A percentile compares a stretch with the other conserved stretches of the same genome.
Conservation (phyloP, 2,329 filamentous ascomycete genomes). For the Penicillium nordicum region DNA sequence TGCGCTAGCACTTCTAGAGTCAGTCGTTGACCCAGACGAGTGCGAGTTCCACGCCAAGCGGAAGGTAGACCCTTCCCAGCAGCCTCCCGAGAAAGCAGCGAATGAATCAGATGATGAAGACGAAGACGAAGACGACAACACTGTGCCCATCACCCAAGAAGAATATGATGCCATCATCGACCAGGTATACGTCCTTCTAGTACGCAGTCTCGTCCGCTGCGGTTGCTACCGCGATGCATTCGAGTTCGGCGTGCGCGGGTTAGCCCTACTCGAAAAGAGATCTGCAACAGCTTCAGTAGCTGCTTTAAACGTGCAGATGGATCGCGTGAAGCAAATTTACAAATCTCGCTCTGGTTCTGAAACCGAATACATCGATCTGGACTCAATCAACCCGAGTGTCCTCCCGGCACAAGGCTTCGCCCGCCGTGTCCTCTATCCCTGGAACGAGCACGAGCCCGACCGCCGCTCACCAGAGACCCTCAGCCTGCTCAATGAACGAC, state of each 20-base stretch:
- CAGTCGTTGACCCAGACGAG: slow-evolving; percentile 66
- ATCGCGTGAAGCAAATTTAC: slow-evolving; percentile 27
- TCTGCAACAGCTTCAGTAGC: slow-evolving; percentile 4
- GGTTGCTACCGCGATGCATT: slow-evolving; percentile 43
- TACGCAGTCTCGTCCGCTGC: slow-evolving; percentile 35
- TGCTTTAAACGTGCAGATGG: slow-evolving; percentile 28
- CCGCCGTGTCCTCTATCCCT: slow-evolving; percentile 58
- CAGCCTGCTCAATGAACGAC: slow-evolving; percentile 65
- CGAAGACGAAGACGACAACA: slow-evolving; percentile 43
- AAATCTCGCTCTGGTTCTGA: slow-evolving; percentile 10
- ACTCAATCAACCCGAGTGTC: slow-evolving; percentile 27
- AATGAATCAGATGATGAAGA: slow-evolving; percentile 33
- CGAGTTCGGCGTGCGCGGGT: slow-evolving; percentile 37
- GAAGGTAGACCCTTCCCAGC: slow-evolving; percentile 27
- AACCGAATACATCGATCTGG: slow-evolving; percentile 8
- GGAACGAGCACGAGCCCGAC: slow-evolving; percentile 61
- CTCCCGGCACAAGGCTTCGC: slow-evolving; percentile 41
- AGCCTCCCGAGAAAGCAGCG: not conserved
- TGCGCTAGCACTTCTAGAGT: slow-evolving; percentile 81
- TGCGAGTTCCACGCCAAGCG: slow-evolving; percentile 76
- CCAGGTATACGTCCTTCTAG: slow-evolving; percentile 37
- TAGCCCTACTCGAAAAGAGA: slow-evolving; percentile 22
- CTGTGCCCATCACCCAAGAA: slow-evolving; percentile 28
- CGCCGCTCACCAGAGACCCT: slow-evolving; percentile 56
- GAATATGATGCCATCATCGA: slow-evolving; percentile 38